Evolutionary conservation across 129 eudicot species (phyloP).

Genomic region (Tanacetum coccineum): DNA sequence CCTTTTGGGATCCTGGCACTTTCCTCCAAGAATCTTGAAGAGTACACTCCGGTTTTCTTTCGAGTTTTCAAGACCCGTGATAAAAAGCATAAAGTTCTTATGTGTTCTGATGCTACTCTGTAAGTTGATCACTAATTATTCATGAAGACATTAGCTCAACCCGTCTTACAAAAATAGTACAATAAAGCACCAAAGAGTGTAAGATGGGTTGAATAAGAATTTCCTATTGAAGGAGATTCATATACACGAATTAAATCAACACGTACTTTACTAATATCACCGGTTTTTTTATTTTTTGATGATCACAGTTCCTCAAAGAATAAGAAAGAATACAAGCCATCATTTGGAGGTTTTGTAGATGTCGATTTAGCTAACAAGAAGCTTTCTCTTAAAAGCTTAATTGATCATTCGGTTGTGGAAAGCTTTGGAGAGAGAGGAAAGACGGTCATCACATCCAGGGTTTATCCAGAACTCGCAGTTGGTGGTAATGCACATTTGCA

Average conservation of each 20-base stretch:
- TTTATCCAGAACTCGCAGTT: constrained; percentile 61
- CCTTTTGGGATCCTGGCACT: constrained; percentile 52
- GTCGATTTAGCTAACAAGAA: no score
- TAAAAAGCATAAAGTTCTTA: constrained; percentile 37
- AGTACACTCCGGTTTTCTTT: constrained; percentile 52
- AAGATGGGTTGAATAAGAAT: background rate
- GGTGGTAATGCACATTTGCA: constrained; percentile 37
- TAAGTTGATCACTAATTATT: background rate
- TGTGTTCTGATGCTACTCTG: constrained; percentile 60
- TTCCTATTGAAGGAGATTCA: background rate
- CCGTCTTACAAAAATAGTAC: background rate
- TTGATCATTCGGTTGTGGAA: no score
- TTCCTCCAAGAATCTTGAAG: constrained; percentile 50
- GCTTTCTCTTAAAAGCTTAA: no score
- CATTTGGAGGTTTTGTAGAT: no score
- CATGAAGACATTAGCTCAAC: background rate
- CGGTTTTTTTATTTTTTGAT: background rate
- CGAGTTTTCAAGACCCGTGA: constrained; percentile 39
- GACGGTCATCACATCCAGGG: constrained; percentile 61
- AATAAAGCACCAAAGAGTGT: background rate
- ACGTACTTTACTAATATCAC: constrained; percentile 4
- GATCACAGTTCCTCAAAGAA: constrained; percentile 47
- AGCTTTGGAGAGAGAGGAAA: no score
- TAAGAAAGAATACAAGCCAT: constrained; percentile 14
- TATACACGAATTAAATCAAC: background rate